These are phyloP conservation scores for Suillus fuscotomentosus DNA, from an alignment of 768 basidiomycete species.

Conservation along the genomic window DNA sequence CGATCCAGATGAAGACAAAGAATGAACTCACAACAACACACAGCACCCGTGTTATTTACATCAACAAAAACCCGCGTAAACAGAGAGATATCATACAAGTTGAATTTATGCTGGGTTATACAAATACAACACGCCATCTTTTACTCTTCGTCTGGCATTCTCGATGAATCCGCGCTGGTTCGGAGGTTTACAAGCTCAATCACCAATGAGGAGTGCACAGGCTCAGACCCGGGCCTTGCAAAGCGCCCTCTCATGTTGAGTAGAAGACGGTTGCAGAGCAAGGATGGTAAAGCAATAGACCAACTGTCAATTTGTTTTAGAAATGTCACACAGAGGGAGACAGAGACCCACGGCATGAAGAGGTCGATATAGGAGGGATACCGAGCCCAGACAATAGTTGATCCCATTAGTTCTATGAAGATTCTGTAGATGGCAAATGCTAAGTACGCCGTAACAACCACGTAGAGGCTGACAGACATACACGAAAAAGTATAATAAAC, in stretches of 20 bases:
- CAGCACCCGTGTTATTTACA: neutral
- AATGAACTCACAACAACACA: neutral
- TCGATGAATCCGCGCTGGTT: neutral
- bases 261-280: conserved; percentile 23
- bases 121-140: neutral
- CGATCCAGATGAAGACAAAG: neutral
- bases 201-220: neutral
- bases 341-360: conserved; percentile 21
- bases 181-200: neutral
- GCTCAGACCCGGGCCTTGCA: neutral
- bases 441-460: neutral
- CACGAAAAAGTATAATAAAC: conserved; percentile 23
- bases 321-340: neutral
- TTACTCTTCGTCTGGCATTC: neutral
- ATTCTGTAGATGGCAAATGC: conserved; percentile 9
- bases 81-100: neutral
- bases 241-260: conserved; percentile 21
- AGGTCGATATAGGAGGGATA: conserved; percentile 18
- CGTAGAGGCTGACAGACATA: conserved; percentile 6
- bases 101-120: neutral
- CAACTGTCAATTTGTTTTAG: conserved; percentile 14
- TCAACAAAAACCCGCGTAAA: neutral
- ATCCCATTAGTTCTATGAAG: conserved; percentile 16
- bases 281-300: conserved; percentile 23
- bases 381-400: conserved; percentile 19